Evolutionary conservation across 108 stramenopile genomes (phyloP).

Genomic region (Cafeteria roenbergensis): DNA sequence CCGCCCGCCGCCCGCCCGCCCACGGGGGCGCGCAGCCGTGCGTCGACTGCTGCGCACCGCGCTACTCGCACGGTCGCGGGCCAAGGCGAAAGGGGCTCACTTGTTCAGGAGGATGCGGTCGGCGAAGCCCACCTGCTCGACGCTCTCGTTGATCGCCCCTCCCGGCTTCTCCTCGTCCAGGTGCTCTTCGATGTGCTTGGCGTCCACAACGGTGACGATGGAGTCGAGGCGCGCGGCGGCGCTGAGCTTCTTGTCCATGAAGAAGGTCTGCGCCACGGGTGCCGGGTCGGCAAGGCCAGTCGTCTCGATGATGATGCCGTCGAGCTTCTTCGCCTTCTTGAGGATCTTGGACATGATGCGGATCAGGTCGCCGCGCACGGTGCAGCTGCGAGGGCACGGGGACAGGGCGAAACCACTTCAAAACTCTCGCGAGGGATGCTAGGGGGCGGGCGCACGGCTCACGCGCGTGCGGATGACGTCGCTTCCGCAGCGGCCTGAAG

Average conservation of each 20-base stretch:
- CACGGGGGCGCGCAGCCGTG: too few species aligned
- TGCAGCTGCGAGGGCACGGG: too few species aligned
- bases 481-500: too few species aligned
- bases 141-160: slow-evolving; percentile 67
- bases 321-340: slow-evolving; percentile 51
- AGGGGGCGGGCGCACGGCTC: too few species aligned
- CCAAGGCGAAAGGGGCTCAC: too few species aligned
- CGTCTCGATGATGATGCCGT: slow-evolving; percentile 85
- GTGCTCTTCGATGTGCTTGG: slow-evolving; percentile 62
- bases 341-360: slow-evolving; percentile 62
- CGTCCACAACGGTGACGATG: slow-evolving; percentile 83
- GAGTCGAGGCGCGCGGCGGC: slow-evolving; percentile 61
- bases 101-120: slow-evolving; percentile 47
- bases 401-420: too few species aligned
- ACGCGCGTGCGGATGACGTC: too few species aligned
- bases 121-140: slow-evolving; percentile 76
- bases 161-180: slow-evolving; percentile 63
- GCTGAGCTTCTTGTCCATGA: slow-evolving; percentile 67
- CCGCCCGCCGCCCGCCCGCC: too few species aligned
- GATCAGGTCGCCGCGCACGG: slow-evolving; percentile 43
- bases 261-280: slow-evolving; percentile 85
- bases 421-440: too few species aligned
- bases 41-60: too few species aligned
- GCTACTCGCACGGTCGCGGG: too few species aligned
- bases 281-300: slow-evolving; percentile 88